A percentile compares a stretch with the other conserved stretches of the same genome.
phyloP scores from a whole-genome alignment of 2,329 filamentous ascomycete species.

The Fusarium circinatum region DNA sequence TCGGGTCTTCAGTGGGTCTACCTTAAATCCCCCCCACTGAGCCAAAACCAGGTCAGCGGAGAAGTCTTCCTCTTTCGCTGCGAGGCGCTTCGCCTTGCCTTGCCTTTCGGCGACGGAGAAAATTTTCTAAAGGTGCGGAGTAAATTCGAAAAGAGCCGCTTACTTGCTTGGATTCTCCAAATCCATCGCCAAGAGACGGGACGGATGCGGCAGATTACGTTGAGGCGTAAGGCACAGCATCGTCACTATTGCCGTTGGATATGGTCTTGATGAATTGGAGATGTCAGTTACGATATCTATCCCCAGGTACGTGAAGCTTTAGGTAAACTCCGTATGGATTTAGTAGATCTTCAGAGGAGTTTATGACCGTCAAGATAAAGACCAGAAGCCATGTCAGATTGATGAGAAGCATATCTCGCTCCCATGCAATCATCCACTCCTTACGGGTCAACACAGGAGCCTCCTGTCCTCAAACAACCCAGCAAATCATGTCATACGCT shows the following conservation, averaged over 20 bases:
- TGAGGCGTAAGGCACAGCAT: not conserved
- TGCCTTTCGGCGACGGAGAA: not conserved
- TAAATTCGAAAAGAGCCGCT: not conserved
- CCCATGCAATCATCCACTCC: not conserved
- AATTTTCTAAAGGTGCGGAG: not conserved
- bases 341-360: rapidly evolving
- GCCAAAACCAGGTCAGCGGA: not conserved
- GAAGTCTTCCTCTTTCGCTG: not conserved
- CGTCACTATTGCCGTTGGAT: not conserved
- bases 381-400: too few relatives aligned
- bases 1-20: conserved; percentile 2
- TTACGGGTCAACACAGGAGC: not conserved
- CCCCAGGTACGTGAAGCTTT: not conserved
- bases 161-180: conserved; percentile 15
- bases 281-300: rapidly evolving
- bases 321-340: rapidly evolving
- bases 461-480: not conserved
- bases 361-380: not conserved
- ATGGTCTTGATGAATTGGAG: rapidly evolving
- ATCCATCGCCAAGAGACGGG: conserved; percentile 14
- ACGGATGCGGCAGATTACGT: not conserved
- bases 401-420: not conserved
- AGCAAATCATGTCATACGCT: conserved; percentile 5
- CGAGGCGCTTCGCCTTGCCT: not conserved
- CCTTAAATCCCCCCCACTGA: not conserved